phyloP scores from a whole-genome alignment of 306 rosid species.

The Canavalia gladiata region DNA sequence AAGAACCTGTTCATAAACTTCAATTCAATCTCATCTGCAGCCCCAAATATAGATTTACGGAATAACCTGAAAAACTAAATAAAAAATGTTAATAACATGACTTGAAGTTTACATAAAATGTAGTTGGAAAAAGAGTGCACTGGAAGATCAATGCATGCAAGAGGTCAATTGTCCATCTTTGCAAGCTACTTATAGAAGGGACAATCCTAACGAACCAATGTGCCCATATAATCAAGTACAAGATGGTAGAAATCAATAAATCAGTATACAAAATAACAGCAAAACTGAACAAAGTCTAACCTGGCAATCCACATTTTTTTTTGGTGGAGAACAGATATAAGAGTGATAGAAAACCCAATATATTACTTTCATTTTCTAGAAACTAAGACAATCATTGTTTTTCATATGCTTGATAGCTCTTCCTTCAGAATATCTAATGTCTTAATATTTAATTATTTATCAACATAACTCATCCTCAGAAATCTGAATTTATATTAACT shows the following conservation, averaged over 20 bases:
- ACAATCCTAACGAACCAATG: neutral
- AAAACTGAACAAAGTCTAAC: neutral
- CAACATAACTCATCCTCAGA: neutral
- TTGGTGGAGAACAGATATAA: neutral
- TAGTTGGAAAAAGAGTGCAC: slow-evolving; percentile 16
- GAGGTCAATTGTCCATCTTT: slow-evolving; percentile 36
- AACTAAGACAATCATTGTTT: neutral
- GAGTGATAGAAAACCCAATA: neutral
- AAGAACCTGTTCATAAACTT: slow-evolving; percentile 95
- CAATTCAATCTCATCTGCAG: slow-evolving; percentile 92
- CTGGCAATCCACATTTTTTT: neutral
- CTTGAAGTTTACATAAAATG: slow-evolving; percentile 33
- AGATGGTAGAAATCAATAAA: neutral
- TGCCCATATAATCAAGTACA: neutral
- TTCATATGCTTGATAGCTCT: neutral
- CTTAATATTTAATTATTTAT: neutral
- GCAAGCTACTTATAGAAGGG: slow-evolving; percentile 7
- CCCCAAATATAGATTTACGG: slow-evolving; percentile 92
- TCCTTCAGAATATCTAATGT: slow-evolving; percentile 5
- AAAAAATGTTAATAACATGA: slow-evolving; percentile 32
- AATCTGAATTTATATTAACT: neutral
- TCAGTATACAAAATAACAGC: neutral
- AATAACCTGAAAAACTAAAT: slow-evolving; percentile 73
- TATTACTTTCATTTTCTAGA: neutral
- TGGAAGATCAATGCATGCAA: slow-evolving; percentile 36